Evolutionary conservation across 495 filamentous ascomycete genomes (phyloP).

Genomic region (Jackrogersella minutella): DNA sequence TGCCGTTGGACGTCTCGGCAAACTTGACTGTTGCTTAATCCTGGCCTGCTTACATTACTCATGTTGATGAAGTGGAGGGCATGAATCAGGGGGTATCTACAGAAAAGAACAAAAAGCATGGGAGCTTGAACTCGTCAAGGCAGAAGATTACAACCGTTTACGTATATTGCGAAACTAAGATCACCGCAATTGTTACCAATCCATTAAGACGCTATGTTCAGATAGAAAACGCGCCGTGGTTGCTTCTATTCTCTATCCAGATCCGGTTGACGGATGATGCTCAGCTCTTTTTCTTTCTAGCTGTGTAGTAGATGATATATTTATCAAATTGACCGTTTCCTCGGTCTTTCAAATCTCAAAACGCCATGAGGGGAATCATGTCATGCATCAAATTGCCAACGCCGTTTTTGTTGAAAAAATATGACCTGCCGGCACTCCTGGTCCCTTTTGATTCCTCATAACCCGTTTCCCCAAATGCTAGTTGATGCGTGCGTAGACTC

Average conservation of each 20-base stretch:
- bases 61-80: too few species aligned
- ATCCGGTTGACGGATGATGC: conserved; percentile 47
- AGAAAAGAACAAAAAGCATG: too few species aligned
- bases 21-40: too few species aligned
- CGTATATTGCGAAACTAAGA: background rate
- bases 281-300: conserved; percentile 43
- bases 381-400: conserved; percentile 60
- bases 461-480: conserved; percentile 53
- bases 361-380: conserved; percentile 55
- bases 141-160: too few species aligned
- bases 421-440: conserved; percentile 55
- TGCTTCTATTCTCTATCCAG: conserved; percentile 41
- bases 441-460: conserved; percentile 51
- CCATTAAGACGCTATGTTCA: background rate
- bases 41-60: too few species aligned
- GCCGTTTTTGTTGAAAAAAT: conserved; percentile 64
- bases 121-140: too few species aligned
- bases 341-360: conserved; percentile 39
- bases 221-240: conserved; percentile 31
- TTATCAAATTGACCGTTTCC: conserved; percentile 27
- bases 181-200: background rate
- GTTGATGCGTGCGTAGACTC: conserved; percentile 54
- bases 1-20: too few species aligned
- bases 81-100: background rate
- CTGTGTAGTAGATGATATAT: conserved; percentile 38